Conservation (phyloP, 2,329 filamentous ascomycete genomes). For the Rhexocercosporidium sp. region DNA sequence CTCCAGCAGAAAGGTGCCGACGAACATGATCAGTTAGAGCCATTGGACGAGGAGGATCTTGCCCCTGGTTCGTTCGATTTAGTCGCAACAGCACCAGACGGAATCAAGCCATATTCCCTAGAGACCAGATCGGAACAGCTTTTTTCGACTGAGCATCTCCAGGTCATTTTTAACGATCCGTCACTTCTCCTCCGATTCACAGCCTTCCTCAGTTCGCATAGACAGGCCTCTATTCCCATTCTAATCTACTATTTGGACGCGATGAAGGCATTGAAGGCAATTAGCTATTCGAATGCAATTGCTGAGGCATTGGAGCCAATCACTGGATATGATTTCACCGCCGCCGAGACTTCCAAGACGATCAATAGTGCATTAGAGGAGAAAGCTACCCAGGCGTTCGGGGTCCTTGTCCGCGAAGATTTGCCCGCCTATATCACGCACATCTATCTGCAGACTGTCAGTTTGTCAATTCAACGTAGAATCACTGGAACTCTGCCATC, state of each 20-base stretch:
- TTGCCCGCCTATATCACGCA: constrained; percentile 75
- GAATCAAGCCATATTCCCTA: constrained; percentile 54
- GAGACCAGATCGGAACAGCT: constrained; percentile 69
- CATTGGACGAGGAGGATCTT: constrained; percentile 50
- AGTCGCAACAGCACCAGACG: constrained; percentile 48
- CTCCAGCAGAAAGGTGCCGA: constrained; percentile 38
- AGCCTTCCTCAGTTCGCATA: constrained; percentile 64
- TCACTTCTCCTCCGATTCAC: constrained; percentile 69
- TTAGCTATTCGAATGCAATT: constrained; percentile 73
- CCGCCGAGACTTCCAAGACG: constrained; percentile 55
- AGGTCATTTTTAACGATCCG: constrained; percentile 68
- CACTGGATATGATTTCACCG: constrained; percentile 59
- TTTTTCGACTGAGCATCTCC: constrained; percentile 69
- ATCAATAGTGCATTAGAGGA: constrained; percentile 63
- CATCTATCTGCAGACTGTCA: constrained; percentile 72
- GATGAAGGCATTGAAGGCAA: constrained; percentile 71
- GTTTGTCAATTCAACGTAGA: constrained; percentile 67
- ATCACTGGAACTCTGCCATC: constrained; percentile 70
- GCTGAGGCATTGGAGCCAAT: constrained; percentile 64
- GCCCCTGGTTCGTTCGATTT: constrained; percentile 60
- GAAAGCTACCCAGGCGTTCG: constrained; percentile 69
- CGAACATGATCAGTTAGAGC: constrained; percentile 58
- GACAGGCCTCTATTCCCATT: constrained; percentile 67
- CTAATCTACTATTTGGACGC: constrained; percentile 76
- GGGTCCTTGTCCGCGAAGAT: constrained; percentile 68